A percentile compares a stretch with the other conserved stretches of the same genome.
phyloP scores from a whole-genome alignment of 805 yeast genomes.

The Candida odintsovae region DNA sequence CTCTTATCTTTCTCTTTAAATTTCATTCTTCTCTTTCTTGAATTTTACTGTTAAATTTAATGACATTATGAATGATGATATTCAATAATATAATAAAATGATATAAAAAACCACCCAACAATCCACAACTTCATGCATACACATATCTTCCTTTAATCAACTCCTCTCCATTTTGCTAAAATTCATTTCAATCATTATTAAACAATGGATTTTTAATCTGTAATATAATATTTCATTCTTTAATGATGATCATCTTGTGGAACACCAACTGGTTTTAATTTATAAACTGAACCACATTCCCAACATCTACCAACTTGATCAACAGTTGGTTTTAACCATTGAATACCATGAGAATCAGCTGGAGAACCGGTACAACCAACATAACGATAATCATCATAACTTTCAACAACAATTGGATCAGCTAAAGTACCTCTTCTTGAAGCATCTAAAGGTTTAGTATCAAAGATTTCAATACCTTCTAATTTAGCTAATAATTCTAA shows the following conservation, averaged over 20 bases:
- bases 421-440: slow-evolving; percentile 87
- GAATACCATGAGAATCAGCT: slow-evolving; percentile 82
- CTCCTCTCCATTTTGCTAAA: neutral
- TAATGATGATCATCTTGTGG: slow-evolving; percentile 48
- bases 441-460: slow-evolving; percentile 79
- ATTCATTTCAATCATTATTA: neutral
- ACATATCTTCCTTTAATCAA: neutral
- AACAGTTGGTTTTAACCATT: slow-evolving; percentile 88
- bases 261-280: slow-evolving; percentile 82
- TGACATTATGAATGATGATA: neutral
- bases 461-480: slow-evolving; percentile 94
- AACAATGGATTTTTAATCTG: neutral
- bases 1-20: neutral
- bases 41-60: neutral
- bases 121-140: neutral
- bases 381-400: slow-evolving; percentile 88
- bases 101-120: neutral
- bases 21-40: neutral
- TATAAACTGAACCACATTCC: slow-evolving; percentile 97
- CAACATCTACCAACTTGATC: slow-evolving; percentile 90
- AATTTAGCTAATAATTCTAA: slow-evolving; percentile 88
- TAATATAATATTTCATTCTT: slow-evolving; percentile 1
- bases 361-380: slow-evolving; percentile 98
- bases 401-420: slow-evolving; percentile 85
- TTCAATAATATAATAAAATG: neutral